Conservation (phyloP, 1,284 basidiomycete species). For the Exsudoporus floridanus region DNA sequence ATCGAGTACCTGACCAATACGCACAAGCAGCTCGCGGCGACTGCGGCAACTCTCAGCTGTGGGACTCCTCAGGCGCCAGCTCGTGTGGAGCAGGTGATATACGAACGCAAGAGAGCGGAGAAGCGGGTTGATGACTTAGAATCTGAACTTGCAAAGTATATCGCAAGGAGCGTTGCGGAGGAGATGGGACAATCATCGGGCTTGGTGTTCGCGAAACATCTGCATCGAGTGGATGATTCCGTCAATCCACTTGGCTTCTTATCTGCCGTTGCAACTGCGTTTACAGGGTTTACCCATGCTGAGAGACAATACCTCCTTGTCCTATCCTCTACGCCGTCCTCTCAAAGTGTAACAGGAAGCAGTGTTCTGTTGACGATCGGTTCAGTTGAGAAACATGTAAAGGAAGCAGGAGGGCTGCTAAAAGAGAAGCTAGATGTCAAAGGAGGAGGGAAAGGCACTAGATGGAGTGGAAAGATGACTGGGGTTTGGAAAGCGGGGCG, state of each 20-base stretch:
- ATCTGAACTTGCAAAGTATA: conserved; percentile 60
- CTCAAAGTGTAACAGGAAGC: conserved; percentile 48
- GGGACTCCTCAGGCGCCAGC: conserved; percentile 63
- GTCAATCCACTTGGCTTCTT: conserved; percentile 61
- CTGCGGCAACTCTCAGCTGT: conserved; percentile 64
- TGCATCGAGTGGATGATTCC: conserved; percentile 63
- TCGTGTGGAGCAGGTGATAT: conserved; percentile 67
- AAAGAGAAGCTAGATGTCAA: conserved; percentile 58
- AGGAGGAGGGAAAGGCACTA: conserved; percentile 62
- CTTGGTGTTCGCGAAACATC: conserved; percentile 43
- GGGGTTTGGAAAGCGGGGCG: conserved; percentile 52
- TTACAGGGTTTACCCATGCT: conserved; percentile 37
- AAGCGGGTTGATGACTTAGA: conserved; percentile 67
- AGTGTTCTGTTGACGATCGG: conserved; percentile 62
- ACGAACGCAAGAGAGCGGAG: conserved; percentile 60
- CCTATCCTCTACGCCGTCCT: conserved; percentile 61
- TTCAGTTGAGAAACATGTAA: conserved; percentile 58
- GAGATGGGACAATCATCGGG: conserved; percentile 31
- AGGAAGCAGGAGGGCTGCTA: conserved; percentile 56
- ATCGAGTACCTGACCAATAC: conserved; percentile 58
- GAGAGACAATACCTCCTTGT: conserved; percentile 50
- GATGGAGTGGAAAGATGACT: conserved; percentile 67
- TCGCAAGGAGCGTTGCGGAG: conserved; percentile 49
- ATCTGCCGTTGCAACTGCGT: conserved; percentile 52
- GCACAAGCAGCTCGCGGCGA: conserved; percentile 53